A percentile compares a stretch with the other conserved stretches of the same genome.
These are phyloP conservation scores for Malania oleifera DNA, from an alignment of 164 flowering plant genomes.

Conservation along the genomic window DNA sequence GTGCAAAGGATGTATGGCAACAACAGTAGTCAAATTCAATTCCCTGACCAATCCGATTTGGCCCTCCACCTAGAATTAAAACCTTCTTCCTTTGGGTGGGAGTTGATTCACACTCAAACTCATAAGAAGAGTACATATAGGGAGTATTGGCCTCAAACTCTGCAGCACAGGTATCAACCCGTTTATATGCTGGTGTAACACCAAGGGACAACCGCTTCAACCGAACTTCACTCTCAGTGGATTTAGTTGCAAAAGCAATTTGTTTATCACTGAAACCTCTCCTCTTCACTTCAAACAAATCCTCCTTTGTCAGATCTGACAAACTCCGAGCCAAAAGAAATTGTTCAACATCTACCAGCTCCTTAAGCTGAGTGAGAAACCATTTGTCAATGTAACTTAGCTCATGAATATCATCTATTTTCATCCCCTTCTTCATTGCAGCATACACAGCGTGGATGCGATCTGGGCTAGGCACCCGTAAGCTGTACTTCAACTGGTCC, in stretches of 20 bases:
- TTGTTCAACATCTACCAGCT: constrained; percentile 82
- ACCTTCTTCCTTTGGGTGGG: constrained; percentile 86
- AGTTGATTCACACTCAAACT: constrained; percentile 82
- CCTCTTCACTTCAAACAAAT: constrained; percentile 73
- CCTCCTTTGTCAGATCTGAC: constrained; percentile 60
- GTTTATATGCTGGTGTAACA: constrained; percentile 75
- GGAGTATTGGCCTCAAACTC: constrained; percentile 99
- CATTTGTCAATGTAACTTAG: constrained; percentile 78
- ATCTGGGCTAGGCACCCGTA: constrained; percentile 88
- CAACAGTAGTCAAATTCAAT: constrained; percentile 99
- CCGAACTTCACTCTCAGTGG: constrained; percentile 73
- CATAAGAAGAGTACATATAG: constrained; percentile 94
- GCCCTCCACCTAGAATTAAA: constrained; percentile 95
- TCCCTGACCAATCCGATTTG: constrained; percentile 97
- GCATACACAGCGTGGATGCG: constrained; percentile 89
- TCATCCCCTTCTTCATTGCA: constrained; percentile 92
- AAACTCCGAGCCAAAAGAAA: constrained; percentile 46
- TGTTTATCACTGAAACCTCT: constrained; percentile 96
- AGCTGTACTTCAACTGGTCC: constrained; percentile 80
- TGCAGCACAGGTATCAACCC: constrained; percentile 99
- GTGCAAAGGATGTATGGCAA: constrained; percentile 94
- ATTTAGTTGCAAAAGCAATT: constrained; percentile 83
- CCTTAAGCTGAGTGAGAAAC: constrained; percentile 89
- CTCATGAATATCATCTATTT: constrained; percentile 78
- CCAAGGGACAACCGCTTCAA: constrained; percentile 62